phyloP scores from a whole-genome alignment of 257 asterid species.

The Nicotiana otophora region DNA sequence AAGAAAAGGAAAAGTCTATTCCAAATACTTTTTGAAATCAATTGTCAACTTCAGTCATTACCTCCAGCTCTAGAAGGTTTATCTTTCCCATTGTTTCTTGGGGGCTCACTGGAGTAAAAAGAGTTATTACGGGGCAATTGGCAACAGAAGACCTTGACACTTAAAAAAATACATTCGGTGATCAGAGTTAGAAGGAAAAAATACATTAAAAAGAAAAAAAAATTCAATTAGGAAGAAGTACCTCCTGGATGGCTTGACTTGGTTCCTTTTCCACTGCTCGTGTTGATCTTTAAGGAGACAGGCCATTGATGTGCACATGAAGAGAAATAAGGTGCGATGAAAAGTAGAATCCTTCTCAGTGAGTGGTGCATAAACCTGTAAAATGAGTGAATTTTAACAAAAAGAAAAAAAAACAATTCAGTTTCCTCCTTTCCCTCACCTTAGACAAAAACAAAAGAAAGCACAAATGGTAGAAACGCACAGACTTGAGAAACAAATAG shows the following conservation, averaged over 20 bases:
- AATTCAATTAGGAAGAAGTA: constrained; percentile 12
- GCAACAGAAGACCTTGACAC: constrained; percentile 82
- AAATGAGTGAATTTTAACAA: constrained; percentile 6
- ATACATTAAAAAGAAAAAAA: neutral
- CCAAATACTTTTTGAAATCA: neutral
- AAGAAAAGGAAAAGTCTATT: neutral
- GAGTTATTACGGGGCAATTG: constrained; percentile 68
- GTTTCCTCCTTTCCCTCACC: neutral
- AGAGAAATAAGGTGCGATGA: constrained; percentile 64
- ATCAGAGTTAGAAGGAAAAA: constrained; percentile 19
- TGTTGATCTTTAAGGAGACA: constrained; percentile 88
- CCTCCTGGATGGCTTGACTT: constrained; percentile 62
- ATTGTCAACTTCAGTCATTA: constrained; percentile 15
- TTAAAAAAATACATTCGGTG: constrained; percentile 13
- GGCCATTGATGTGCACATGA: constrained; percentile 81
- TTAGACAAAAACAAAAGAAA: neutral
- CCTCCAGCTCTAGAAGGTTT: constrained; percentile 64
- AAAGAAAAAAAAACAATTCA: neutral
- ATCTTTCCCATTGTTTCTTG: constrained; percentile 56
- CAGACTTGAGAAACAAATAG: too few relatives aligned
- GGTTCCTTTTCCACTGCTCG: constrained; percentile 76
- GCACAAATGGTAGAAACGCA: neutral
- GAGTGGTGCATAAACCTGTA: constrained; percentile 86
- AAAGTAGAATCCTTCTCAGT: constrained; percentile 63
- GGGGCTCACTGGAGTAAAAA: constrained; percentile 72